Evolutionary conservation across 2,329 filamentous ascomycete species (phyloP), one percentile per base, ranked within the genome.

Genomic region (Aspergillus sp.): DNA sequence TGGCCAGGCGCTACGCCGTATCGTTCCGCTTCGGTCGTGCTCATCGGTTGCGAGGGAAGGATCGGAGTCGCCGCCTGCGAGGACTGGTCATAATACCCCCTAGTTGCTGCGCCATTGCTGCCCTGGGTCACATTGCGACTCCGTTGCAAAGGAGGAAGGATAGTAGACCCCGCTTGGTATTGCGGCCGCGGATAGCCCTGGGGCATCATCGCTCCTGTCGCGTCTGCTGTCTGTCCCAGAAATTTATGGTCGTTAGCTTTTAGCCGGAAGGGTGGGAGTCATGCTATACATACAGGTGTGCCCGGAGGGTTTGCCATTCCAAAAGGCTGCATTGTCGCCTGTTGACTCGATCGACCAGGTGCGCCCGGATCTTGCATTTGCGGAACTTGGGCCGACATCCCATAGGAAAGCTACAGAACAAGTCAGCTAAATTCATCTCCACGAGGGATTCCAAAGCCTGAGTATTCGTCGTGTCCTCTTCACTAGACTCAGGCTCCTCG

Each of bases 231-330:
- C 69, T 71, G 56, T 56, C 55, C 55, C 62, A 61, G 55, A 50
- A 58, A 54, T 57, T 60, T 54, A 32, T 56, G 58, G 59, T 64
- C 58, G 60, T 70, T 67, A 68, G 65, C 58, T 59, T 60, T 44
- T 59, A 57, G 51, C 57, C 47, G 42, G 40, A 54, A 48, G 49
- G 49, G 53, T 61, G 59, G 58, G 58, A 54, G 55, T 61, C 49
- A 59, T 53, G 55, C 57, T 59, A 58, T 59, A 58, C 68, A 63
- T 71, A 72, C 68, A 66, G 69, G 69, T 54, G 69, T 71, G 45
- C 67, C 66, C 55, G 68, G 66, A 55, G 65, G 67, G 52, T 71
- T 71, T 61, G 71, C 68, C 55, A 67, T 64, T 54, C 68, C 68
- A 44, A 72, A 44, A 43, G 68, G 65, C 56, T 70, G 68, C 64